phyloP scores from a whole-genome alignment of 148 eudicot genomes.

The Chenopodium quinoa region DNA sequence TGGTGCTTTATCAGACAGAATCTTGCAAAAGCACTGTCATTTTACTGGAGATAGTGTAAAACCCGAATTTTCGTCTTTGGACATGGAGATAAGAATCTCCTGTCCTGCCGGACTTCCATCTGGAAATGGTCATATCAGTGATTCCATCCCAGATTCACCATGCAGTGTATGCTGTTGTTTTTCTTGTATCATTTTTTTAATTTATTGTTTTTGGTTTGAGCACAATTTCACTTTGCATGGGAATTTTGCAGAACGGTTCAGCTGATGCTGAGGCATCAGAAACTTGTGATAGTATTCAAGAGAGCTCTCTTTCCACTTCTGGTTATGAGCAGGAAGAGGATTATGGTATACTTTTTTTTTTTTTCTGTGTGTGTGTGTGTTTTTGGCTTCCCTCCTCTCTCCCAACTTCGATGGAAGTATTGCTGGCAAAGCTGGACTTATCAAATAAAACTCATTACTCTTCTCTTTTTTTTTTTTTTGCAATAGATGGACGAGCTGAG shows the following conservation, averaged over 20 bases:
- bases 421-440: slow-evolving; percentile 3
- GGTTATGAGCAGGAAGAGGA: slow-evolving; percentile 34
- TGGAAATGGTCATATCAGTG: slow-evolving; percentile 27
- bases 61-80: slow-evolving; percentile 18
- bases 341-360: slow-evolving; percentile 32
- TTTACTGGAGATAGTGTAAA: slow-evolving; percentile 18
- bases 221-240: slow-evolving; percentile 7
- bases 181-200: slow-evolving; percentile 8
- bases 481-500: slow-evolving; percentile 26
- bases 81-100: slow-evolving; percentile 25
- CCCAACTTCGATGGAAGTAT: not conserved
- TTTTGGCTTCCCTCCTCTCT: too few relatives aligned
- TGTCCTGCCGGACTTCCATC: slow-evolving; percentile 29
- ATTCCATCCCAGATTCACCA: slow-evolving; percentile 37
- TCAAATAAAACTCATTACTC: slow-evolving; percentile 19
- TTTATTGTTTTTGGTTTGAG: not conserved
- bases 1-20: slow-evolving; percentile 20
- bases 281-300: slow-evolving; percentile 38
- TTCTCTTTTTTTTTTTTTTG: slow-evolving; percentile 31
- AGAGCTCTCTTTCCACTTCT: slow-evolving; percentile 43
- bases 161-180: slow-evolving; percentile 42
- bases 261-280: slow-evolving; percentile 36
- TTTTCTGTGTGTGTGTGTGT: too few relatives aligned
- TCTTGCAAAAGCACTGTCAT: slow-evolving; percentile 18
- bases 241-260: slow-evolving; percentile 47